Percentiles rank a stretch among this genome's conserved stretches.
Evolutionary conservation across 2,329 filamentous ascomycete genomes (phyloP).

Genomic region (Gaeumannomyces tritici): DNA sequence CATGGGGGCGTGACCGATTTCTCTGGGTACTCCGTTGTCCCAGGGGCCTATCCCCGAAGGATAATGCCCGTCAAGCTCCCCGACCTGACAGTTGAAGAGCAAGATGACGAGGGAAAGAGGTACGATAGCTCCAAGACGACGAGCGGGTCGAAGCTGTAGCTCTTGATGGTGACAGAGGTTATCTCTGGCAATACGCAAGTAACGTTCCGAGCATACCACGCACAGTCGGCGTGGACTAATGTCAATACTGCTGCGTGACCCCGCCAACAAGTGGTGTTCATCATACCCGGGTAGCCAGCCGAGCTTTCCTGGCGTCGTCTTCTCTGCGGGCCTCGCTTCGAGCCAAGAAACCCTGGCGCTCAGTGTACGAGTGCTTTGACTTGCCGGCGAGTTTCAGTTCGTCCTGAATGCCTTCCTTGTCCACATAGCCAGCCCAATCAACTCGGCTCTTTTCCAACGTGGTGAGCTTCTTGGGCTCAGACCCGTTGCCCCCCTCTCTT

Average conservation of each 20-base stretch:
- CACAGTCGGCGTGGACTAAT: neutral
- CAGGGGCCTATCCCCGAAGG: constrained; percentile 52
- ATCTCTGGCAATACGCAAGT: neutral
- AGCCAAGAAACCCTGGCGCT: constrained; percentile 54
- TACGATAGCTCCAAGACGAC: constrained; percentile 49
- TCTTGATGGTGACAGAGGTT: neutral
- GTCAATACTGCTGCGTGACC: neutral
- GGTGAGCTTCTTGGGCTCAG: constrained; percentile 54
- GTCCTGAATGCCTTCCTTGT: constrained; percentile 61
- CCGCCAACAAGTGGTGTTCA: neutral
- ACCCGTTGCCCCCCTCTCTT: constrained; percentile 29
- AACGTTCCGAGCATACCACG: neutral
- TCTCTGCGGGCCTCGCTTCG: constrained; percentile 54
- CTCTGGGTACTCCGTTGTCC: constrained; percentile 59
- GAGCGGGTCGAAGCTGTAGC: constrained; percentile 2
- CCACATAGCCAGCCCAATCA: constrained; percentile 65
- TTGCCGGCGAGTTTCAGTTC: constrained; percentile 56
- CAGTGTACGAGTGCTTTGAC: constrained; percentile 54
- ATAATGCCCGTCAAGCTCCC: constrained; percentile 71
- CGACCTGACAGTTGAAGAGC: constrained; percentile 62
- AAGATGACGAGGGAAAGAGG: constrained; percentile 67
- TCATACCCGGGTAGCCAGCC: constrained; percentile 29
- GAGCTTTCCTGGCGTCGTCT: constrained; percentile 46
- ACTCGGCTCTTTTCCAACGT: constrained; percentile 64
- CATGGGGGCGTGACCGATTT: constrained; percentile 61